These are phyloP conservation scores for Hyphopichia khmerensis DNA, from an alignment of 1,139 yeast genomes.

Conservation along the genomic window DNA sequence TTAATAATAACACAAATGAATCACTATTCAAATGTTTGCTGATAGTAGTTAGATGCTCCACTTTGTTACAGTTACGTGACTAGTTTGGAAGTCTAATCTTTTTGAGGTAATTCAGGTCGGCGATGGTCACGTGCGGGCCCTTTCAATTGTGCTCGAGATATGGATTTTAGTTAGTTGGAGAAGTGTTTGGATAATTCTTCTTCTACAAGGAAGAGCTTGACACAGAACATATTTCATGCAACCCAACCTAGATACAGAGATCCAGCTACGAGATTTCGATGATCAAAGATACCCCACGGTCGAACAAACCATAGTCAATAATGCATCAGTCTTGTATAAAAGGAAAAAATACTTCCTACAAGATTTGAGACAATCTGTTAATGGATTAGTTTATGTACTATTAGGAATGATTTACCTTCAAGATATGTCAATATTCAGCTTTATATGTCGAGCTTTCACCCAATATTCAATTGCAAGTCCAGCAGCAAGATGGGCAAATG, in stretches of 20 bases:
- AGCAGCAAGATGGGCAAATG: neutral
- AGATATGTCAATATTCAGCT: conserved; percentile 32
- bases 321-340: conserved; percentile 36
- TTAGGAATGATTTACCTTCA: conserved; percentile 33
- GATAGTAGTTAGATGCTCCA: too few relatives aligned
- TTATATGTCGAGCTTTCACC: conserved; percentile 23
- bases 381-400: conserved; percentile 29
- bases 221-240: neutral
- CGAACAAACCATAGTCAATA: conserved; percentile 36
- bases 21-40: too few relatives aligned
- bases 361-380: conserved; percentile 31
- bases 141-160: neutral
- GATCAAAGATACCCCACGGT: conserved; percentile 34
- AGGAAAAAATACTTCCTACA: conserved; percentile 38
- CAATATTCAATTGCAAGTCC: conserved; percentile 35
- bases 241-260: conserved; percentile 14
- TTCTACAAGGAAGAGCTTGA: too few relatives aligned
- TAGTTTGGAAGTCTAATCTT: too few relatives aligned
- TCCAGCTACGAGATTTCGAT: conserved; percentile 28
- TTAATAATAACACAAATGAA: too few relatives aligned
- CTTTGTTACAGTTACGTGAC: too few relatives aligned
- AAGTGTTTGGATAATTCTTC: neutral
- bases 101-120: too few relatives aligned
- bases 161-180: neutral
- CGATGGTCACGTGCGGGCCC: neutral